Base-by-base conservation (phyloP, 371 early-diverging fungal species). In the Saksenaea vasiformis region DNA sequence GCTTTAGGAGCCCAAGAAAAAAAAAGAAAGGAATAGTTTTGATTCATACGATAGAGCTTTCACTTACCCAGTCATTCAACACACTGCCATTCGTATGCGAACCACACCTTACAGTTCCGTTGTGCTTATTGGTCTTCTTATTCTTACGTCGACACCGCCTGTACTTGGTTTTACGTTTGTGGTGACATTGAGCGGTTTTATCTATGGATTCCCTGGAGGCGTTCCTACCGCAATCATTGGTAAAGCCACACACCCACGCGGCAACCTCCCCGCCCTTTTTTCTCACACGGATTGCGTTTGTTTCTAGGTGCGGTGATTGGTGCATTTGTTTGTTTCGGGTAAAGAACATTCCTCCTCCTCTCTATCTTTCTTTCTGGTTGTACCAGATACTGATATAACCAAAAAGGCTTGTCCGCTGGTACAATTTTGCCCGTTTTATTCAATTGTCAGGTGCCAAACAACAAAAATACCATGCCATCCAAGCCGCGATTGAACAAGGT, bases 121-220 rank as follows among this genome's bases (percentile, higher is more conserved):
- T 7, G 10, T 74, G 22, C 14, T 74, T 22, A 47, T 54, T n/a
- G 43, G 17, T 13, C 15, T 64, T 4, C 63, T 81, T 13, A 55
- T 69, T 1, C 34, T 73, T 1, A 72, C 73, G 1, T 81, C 82
- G 0, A 75, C 74, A 28, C 79, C 82, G 7, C 82, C 79, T 8
- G 56, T 81, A 27, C 22, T 78, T 13, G 78, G 78, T 0, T 81
- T 81, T 36, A 74, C 77, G 0, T 78, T 76, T 34, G 35, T 64
- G 9, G 67, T 65, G 0, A 69, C 77, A 0, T 36, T 78, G 19
- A 68, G 72, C 27, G 82, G 79, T 1, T 81, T 78, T 47, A 73
- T 81, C 14, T 79, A 74, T 57, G 80, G 80, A 0, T 69, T 78
- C 36, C 72, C 76, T 3, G 61, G 34, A 17, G 76, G 76, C 14